These are phyloP conservation scores for Neurospora sp. DNA, from an alignment of 2,329 filamentous ascomycete genomes.

Conservation along the genomic window DNA sequence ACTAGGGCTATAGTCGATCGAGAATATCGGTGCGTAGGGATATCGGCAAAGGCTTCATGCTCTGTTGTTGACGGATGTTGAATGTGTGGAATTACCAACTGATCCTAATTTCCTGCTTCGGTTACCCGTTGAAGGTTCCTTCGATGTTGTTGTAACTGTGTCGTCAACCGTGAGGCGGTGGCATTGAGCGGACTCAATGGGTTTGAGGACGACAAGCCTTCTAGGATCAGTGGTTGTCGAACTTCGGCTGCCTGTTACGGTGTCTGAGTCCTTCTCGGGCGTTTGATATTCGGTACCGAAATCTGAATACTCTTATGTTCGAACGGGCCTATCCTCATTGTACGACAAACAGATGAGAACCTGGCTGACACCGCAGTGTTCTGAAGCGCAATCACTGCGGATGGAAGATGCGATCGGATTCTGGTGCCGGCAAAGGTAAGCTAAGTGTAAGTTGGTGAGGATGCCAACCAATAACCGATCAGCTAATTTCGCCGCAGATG, in stretches of 20 bases:
- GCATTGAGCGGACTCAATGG: neutral
- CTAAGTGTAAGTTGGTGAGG: neutral
- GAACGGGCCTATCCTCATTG: neutral
- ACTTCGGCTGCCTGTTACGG: neutral
- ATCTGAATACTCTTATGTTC: neutral
- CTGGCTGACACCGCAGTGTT: neutral
- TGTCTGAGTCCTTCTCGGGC: neutral
- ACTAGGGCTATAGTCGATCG: neutral
- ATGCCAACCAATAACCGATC: neutral
- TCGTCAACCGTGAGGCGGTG: neutral
- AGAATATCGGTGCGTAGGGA: neutral
- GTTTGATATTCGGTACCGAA: neutral
- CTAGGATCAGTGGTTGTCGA: neutral
- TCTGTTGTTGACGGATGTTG: neutral
- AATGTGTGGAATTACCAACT: neutral
- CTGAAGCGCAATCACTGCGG: neutral
- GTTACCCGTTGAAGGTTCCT: neutral
- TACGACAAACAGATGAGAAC: neutral
- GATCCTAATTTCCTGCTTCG: neutral
- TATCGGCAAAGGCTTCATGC: neutral
- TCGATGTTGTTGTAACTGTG: neutral
- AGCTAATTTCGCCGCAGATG: neutral
- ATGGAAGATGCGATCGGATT: neutral
- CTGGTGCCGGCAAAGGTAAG: neutral
- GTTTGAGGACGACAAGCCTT: neutral